Conservation (phyloP, 192 early-diverging fungal species). For the Podila horticola region DNA sequence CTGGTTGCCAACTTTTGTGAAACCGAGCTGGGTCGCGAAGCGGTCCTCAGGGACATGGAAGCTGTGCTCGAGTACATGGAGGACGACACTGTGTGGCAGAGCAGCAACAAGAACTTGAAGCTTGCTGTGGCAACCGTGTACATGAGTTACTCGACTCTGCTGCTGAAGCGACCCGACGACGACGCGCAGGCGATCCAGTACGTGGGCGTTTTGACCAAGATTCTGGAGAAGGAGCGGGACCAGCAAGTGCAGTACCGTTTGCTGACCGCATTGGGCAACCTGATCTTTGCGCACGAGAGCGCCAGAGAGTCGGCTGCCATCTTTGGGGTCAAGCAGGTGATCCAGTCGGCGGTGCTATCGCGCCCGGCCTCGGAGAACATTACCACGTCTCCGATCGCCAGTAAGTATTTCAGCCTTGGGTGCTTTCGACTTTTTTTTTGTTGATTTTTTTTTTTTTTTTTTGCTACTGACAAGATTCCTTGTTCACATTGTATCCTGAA, state of each 20-base stretch:
- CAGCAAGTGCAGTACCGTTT: conserved; percentile 69
- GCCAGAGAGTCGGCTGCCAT: conserved; percentile 47
- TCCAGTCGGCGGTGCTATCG: conserved; percentile 33
- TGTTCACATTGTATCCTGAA: neutral
- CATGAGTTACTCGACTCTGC: conserved; percentile 59
- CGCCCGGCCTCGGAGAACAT: conserved; percentile 41
- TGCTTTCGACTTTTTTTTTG: neutral
- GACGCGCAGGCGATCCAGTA: conserved; percentile 64
- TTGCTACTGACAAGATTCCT: neutral
- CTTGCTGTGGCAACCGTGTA: conserved; percentile 47
- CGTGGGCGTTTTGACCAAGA: conserved; percentile 59
- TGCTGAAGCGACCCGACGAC: conserved; percentile 51
- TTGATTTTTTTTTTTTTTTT: neutral
- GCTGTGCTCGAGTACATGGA: conserved; percentile 36
- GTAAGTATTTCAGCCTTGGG: conserved; percentile 15
- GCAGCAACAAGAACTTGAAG: conserved; percentile 51
- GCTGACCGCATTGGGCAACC: conserved; percentile 71
- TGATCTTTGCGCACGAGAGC: conserved; percentile 59
- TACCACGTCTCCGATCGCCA: conserved; percentile 17
- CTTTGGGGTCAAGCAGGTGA: conserved; percentile 25
- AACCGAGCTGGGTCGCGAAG: conserved; percentile 55
- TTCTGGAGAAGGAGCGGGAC: conserved; percentile 66
- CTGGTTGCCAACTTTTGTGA: conserved; percentile 79
- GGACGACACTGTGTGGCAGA: conserved; percentile 40
- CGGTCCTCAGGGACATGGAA: conserved; percentile 26